These are phyloP conservation scores for Penicillium vulpinum DNA, from an alignment of 2,329 filamentous ascomycete genomes.

Conservation along the genomic window DNA sequence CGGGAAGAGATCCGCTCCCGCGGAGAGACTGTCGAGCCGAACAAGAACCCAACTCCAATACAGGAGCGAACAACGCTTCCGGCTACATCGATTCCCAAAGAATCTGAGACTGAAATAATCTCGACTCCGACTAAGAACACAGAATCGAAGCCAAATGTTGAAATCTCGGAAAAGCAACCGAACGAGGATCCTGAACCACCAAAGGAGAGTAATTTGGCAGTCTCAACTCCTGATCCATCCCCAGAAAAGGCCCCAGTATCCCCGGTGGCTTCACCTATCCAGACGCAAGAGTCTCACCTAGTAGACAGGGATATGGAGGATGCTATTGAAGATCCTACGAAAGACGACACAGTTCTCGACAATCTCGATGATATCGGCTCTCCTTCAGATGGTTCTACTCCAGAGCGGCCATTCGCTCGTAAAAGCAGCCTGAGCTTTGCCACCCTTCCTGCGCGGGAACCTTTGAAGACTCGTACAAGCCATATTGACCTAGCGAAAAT, in stretches of 20 bases:
- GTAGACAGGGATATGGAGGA: constrained; percentile 26
- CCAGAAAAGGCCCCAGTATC: constrained; percentile 17
- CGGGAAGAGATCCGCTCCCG: constrained; percentile 40
- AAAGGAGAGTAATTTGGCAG: constrained; percentile 12
- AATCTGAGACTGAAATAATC: constrained; percentile 4
- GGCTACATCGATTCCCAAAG: neutral
- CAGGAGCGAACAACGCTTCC: constrained; percentile 15
- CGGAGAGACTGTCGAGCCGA: constrained; percentile 41
- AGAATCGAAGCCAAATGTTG: constrained; percentile 8
- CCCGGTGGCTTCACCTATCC: constrained; percentile 3
- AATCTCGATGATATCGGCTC: constrained; percentile 50
- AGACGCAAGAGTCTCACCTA: constrained; percentile 7
- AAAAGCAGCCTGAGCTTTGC: constrained; percentile 97
- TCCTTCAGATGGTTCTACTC: constrained; percentile 50
- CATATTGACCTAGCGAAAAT: constrained; percentile 65
- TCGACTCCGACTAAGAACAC: neutral
- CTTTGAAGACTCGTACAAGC: constrained; percentile 79
- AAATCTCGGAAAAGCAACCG: constrained; percentile 2
- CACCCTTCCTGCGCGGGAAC: constrained; percentile 85
- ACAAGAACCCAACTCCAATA: constrained; percentile 29
- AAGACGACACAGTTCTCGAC: constrained; percentile 37
- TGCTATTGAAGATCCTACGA: constrained; percentile 22
- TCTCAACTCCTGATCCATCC: constrained; percentile 13
- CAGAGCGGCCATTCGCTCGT: constrained; percentile 67
- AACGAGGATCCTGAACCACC: constrained; percentile 4